phyloP scores from a whole-genome alignment of 2,329 filamentous ascomycete genomes.

The Neodidymelliopsis sp. region DNA sequence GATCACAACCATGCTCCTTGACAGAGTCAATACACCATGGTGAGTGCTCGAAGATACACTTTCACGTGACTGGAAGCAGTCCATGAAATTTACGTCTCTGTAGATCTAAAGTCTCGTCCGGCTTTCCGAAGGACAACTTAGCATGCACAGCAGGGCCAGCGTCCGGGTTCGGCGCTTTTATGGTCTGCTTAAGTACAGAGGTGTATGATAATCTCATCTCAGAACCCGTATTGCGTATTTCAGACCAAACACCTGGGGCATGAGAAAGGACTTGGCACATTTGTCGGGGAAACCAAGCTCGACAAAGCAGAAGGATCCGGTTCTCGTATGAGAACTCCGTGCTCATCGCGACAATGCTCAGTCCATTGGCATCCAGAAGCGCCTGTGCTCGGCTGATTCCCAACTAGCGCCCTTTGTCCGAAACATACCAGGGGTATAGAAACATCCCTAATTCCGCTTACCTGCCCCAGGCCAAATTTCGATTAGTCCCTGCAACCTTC shows the following conservation, averaged over 20 bases:
- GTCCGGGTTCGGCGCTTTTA: slow-evolving; percentile 28
- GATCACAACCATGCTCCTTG: slow-evolving; percentile 25
- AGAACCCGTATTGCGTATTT: slow-evolving; percentile 39
- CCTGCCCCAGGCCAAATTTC: slow-evolving; percentile 21
- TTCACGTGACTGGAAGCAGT: too few species aligned
- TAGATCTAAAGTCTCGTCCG: slow-evolving; percentile 13
- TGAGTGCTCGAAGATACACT: too few species aligned
- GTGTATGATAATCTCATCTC: slow-evolving; percentile 35
- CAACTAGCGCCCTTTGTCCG: slow-evolving; percentile 31
- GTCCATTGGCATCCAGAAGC: slow-evolving; percentile 21
- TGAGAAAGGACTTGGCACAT: slow-evolving; percentile 43
- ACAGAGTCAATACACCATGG: too few species aligned
- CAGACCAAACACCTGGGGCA: slow-evolving; percentile 8
- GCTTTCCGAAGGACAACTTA: slow-evolving; percentile 26
- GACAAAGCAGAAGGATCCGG: slow-evolving; percentile 27
- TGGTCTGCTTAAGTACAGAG: slow-evolving; percentile 38
- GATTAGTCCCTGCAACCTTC: too few species aligned
- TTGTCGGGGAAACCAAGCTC: slow-evolving; percentile 37
- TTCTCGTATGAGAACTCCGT: slow-evolving; percentile 20
- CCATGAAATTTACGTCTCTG: slow-evolving; percentile 40
- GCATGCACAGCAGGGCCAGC: slow-evolving; percentile 29
- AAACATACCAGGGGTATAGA: slow-evolving; percentile 32
- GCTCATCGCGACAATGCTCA: not conserved
- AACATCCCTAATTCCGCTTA: slow-evolving; percentile 35
- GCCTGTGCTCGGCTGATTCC: slow-evolving; percentile 23